Percentiles rank a stretch among this genome's conserved stretches.
phyloP scores from a whole-genome alignment of 768 basidiomycete genomes.

The Paxillus involutus region DNA sequence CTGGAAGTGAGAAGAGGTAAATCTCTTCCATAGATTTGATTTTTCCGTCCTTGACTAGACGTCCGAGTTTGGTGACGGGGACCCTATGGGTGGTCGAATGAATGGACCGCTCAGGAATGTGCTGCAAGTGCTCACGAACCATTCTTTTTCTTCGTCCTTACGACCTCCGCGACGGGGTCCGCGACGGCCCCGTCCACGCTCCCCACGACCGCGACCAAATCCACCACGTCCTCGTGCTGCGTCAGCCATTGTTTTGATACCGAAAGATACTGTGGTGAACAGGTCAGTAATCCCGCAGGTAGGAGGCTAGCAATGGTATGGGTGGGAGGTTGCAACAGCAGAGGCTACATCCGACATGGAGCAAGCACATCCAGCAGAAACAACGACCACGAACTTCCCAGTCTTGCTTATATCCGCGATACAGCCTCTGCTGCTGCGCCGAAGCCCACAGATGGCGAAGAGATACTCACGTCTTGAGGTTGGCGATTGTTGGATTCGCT shows the following conservation, averaged over 20 bases:
- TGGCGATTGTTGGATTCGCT: conserved; percentile 18
- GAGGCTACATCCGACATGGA: conserved; percentile 40
- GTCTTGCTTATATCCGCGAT: conserved; percentile 1
- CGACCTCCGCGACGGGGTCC: conserved; percentile 93
- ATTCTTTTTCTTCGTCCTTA: conserved; percentile 99
- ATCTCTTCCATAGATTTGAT: conserved; percentile 99
- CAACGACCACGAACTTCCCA: neutral
- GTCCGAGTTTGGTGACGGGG: conserved; percentile 98
- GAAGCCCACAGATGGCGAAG: neutral
- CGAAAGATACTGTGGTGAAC: conserved; percentile 19
- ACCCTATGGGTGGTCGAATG: conserved; percentile 53
- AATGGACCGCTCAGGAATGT: conserved; percentile 2
- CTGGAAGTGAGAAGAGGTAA: conserved; percentile 99
- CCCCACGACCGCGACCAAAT: conserved; percentile 83
- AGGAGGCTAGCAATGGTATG: neutral
- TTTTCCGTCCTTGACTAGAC: conserved; percentile 98
- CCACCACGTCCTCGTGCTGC: conserved; percentile 92
- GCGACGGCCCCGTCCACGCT: conserved; percentile 59
- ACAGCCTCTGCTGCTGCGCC: neutral
- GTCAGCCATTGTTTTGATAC: conserved; percentile 68
- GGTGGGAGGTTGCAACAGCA: neutral
- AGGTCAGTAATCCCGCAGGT: conserved; percentile 24
- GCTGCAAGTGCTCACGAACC: conserved; percentile 52
- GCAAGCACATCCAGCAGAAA: conserved; percentile 50
- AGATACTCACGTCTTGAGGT: conserved; percentile 41